Percentiles rank a stretch among this genome's conserved stretches.
Evolutionary conservation across 2,329 filamentous ascomycete species (phyloP).

Genomic region (Pseudocercospora musae): DNA sequence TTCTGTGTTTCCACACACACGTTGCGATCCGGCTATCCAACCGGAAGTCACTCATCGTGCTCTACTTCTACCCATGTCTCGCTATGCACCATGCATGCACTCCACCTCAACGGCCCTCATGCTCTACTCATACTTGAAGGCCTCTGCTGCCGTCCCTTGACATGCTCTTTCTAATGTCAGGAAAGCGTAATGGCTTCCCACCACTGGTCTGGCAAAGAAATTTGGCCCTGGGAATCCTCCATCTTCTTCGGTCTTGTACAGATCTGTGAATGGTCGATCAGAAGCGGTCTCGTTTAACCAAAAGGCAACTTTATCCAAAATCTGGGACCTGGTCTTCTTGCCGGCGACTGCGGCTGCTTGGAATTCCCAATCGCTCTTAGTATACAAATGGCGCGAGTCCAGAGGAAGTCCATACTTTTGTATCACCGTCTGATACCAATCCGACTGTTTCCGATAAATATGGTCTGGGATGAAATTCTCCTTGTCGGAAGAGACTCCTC

Average conservation of each 20-base stretch:
- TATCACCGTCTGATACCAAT: slow-evolving; percentile 75
- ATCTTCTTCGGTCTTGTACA: slow-evolving; percentile 75
- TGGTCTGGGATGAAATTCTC: slow-evolving; percentile 63
- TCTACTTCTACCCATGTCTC: background rate
- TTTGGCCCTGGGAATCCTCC: slow-evolving; percentile 70
- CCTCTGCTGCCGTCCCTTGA: slow-evolving; percentile 25
- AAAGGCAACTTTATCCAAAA: slow-evolving; percentile 68
- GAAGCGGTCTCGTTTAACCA: slow-evolving; percentile 82
- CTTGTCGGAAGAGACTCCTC: background rate
- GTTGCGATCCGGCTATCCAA: background rate
- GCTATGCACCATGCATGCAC: background rate
- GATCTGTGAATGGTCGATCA: slow-evolving; percentile 74
- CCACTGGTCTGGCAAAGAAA: slow-evolving; percentile 79
- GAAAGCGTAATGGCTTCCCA: slow-evolving; percentile 83
- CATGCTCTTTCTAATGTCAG: slow-evolving; percentile 78
- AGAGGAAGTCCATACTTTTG: slow-evolving; percentile 80
- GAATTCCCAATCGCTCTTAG: slow-evolving; percentile 83
- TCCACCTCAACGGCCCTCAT: background rate
- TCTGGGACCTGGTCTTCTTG: slow-evolving; percentile 64
- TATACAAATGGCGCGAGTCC: slow-evolving; percentile 77
- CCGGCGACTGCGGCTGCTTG: slow-evolving; percentile 78
- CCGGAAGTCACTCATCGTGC: background rate
- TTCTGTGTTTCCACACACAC: background rate
- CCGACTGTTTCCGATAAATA: slow-evolving; percentile 74
- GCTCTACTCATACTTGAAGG: slow-evolving; percentile 17